Evolutionary conservation across 208 protist species (phyloP), one percentile per base, ranked within the genome.

Genomic region (Porcisia hertigi): DNA sequence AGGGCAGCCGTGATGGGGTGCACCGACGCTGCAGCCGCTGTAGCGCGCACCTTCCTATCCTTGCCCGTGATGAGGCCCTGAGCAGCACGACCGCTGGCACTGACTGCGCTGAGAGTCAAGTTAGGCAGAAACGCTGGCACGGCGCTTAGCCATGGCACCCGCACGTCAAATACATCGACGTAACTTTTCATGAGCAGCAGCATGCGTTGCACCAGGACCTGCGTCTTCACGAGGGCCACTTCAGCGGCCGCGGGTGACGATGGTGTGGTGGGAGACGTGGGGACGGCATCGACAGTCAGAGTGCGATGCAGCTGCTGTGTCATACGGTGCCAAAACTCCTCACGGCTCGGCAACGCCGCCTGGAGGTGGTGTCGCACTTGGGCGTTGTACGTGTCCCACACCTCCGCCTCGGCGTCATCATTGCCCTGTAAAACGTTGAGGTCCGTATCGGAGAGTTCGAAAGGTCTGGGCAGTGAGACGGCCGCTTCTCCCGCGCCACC

Each of bases 241-340:
- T 78, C 70, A n/a, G 67, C 47, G 59, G 41, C 60, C 30, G n/a
- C 63, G 43, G 69, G 71, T 52, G 55, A 49, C 6, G 62, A 20
- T 20, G 62, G 23, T 71, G 59, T 36, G 43, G 34, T 12, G 18
- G 65, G 14, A 36, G 57, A 55, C 41, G 58, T n/a, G 12, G 55
- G 23, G 1, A 43, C 53, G 11, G 74, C 66, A 47, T 63, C 62
- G 47, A 69, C 20, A 18, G 52, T 69, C 69, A 95, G 77, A 58
- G 81, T 75, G 9, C 83, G 89, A 65, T 95, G 92, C 25, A 97
- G 66, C 60, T 97, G 94, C 82, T 97, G 94, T 5, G 94, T 96
- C 86, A 96, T 90, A 71, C 94, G 92, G 69, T 97, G 94, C 92
- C 94, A 97, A 80, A 97, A 97, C 75, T 97, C 94, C 79, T 97